A percentile compares a stretch with the other conserved stretches of the same genome.
Conservation (phyloP, 2,329 filamentous ascomycete species). For the Alternaria conjuncta region DNA sequence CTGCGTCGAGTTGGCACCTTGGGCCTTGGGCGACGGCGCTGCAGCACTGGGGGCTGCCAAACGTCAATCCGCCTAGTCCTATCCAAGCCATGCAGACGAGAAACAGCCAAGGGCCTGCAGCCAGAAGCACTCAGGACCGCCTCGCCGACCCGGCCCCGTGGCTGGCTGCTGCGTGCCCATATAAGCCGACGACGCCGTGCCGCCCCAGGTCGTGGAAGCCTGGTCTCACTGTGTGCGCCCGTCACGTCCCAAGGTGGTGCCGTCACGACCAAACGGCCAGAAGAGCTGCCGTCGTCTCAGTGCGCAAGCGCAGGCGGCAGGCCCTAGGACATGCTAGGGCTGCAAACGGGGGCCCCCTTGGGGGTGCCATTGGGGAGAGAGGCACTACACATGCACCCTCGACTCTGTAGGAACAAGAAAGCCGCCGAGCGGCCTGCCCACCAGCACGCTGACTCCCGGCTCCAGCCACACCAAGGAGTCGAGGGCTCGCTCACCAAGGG, state of each 20-base stretch:
- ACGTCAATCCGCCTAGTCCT: constrained; percentile 26
- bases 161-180: constrained; percentile 7
- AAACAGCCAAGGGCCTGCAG: not conserved
- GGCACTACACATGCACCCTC: constrained; percentile 8
- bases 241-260: not conserved
- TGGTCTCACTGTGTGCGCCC: not conserved
- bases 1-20: constrained; percentile 19
- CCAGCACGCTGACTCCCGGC: not conserved
- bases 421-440: not conserved
- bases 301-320: constrained; percentile 13
- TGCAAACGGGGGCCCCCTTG: constrained; percentile 9
- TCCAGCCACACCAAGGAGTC: not conserved
- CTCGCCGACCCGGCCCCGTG: constrained; percentile 12
- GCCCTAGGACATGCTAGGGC: constrained; percentile 9
- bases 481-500: not conserved
- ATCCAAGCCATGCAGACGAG: constrained; percentile 19
- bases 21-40: constrained; percentile 4
- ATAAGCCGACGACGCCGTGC: constrained; percentile 15
- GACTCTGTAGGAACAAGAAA: constrained; percentile 9
- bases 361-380: not conserved
- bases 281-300: constrained; percentile 6
- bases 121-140: not conserved
- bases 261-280: not conserved
- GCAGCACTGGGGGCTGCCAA: constrained; percentile 5
- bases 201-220: constrained; percentile 13